Percentiles rank a stretch among this genome's conserved stretches.
phyloP scores from a whole-genome alignment of 2,329 filamentous ascomycete genomes.

The Magnaporthiopsis incrustans region DNA sequence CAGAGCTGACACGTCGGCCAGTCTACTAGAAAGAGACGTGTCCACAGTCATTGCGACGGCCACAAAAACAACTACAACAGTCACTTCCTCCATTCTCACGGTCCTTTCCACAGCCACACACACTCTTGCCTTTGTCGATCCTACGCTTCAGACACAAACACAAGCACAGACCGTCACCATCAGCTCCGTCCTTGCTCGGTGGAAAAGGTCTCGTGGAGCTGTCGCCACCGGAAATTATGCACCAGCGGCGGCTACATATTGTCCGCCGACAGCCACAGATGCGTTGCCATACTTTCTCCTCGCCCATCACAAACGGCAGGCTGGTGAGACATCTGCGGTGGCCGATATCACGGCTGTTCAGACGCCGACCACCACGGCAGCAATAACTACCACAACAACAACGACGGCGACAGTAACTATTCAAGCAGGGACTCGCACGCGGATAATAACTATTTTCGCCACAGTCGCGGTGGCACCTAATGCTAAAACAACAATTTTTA shows the following conservation, averaged over 20 bases:
- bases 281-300: neutral
- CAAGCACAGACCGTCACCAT: conserved; percentile 14
- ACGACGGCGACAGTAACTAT: conserved; percentile 13
- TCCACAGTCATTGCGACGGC: conserved; percentile 13
- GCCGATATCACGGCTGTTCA: conserved; percentile 7
- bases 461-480: conserved; percentile 15
- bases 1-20: neutral
- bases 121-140: conserved; percentile 19
- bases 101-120: conserved; percentile 15
- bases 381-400: neutral
- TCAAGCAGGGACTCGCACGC: conserved; percentile 11
- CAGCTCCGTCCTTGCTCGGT: conserved; percentile 11
- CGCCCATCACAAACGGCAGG: neutral
- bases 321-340: neutral
- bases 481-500: conserved; percentile 16
- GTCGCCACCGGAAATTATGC: neutral
- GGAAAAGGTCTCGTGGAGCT: neutral
- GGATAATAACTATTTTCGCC: conserved; percentile 15
- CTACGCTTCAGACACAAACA: conserved; percentile 16
- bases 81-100: conserved; percentile 12
- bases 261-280: neutral
- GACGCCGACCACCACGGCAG: conserved; percentile 12
- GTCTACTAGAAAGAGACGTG: neutral
- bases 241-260: neutral
- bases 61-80: conserved; percentile 15